These are phyloP conservation scores for Hypoxylon sp. DNA, from an alignment of 2,329 filamentous ascomycete species.

Conservation along the genomic window DNA sequence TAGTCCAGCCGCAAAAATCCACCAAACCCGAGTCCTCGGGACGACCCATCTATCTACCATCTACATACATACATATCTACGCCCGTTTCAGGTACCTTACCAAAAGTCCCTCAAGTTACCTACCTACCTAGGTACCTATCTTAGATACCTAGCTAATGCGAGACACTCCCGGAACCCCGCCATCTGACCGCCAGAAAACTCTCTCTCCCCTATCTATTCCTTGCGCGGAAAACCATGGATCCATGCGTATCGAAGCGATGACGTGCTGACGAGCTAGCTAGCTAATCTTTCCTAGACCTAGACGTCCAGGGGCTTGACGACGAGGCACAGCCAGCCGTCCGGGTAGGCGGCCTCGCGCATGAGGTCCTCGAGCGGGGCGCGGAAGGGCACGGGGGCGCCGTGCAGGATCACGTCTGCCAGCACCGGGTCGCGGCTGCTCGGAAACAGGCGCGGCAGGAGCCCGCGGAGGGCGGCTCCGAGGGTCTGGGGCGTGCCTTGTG, in stretches of 20 bases:
- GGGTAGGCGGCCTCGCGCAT: constrained; percentile 87
- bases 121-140: background rate
- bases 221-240: background rate
- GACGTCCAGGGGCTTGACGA: constrained; percentile 76
- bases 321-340: constrained; percentile 91
- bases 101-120: background rate
- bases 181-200: background rate
- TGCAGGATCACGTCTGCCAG: constrained; percentile 89
- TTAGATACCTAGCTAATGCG: background rate
- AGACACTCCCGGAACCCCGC: background rate
- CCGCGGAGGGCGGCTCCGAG: constrained; percentile 83
- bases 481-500: constrained; percentile 59
- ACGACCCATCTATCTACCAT: background rate
- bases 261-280: background rate
- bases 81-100: no score
- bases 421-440: constrained; percentile 85
- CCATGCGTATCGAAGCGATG: background rate
- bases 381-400: constrained; percentile 85
- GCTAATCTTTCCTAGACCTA: constrained; percentile 15
- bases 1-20: background rate
- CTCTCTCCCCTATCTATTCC: background rate
- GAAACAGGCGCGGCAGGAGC: constrained; percentile 86
- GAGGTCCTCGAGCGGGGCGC: constrained; percentile 84
- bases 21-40: background rate
- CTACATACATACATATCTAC: no score